Conservation (phyloP, 2,329 filamentous ascomycete genomes). For the Paecilomyces fulvus region DNA sequence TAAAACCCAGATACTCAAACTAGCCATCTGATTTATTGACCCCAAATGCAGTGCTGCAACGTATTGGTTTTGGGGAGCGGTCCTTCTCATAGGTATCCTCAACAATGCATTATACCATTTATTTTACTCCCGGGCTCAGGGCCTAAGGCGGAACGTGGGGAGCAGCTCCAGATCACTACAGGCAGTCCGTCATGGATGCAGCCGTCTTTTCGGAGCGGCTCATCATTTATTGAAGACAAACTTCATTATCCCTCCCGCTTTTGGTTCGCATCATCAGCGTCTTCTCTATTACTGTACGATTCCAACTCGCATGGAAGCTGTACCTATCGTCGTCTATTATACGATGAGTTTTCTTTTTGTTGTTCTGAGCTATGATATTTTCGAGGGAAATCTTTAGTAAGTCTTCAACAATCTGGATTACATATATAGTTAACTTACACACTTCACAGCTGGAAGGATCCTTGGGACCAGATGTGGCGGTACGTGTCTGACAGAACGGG, state of each 20-base stretch:
- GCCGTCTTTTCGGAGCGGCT: conserved; percentile 1
- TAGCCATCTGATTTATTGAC: not conserved
- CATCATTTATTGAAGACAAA: conserved; percentile 28
- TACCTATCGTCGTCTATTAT: conserved; percentile 39
- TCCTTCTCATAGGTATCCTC: conserved; percentile 27
- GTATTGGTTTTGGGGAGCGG: conserved; percentile 33
- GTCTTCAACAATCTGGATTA: conserved; percentile 7
- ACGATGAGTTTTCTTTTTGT: conserved; percentile 37
- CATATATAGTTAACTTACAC: not conserved
- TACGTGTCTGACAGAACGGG: conserved; percentile 58
- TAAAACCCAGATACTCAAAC: not conserved
- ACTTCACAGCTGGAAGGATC: conserved; percentile 7
- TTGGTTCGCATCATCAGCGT: conserved; percentile 34
- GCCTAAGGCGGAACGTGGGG: conserved; percentile 1
- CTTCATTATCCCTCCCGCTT: conserved; percentile 36
- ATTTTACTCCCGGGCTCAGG: conserved; percentile 6
- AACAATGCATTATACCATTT: conserved; percentile 19
- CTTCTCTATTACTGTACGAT: conserved; percentile 38
- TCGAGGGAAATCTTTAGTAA: conserved; percentile 41
- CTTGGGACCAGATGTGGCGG: conserved; percentile 36
- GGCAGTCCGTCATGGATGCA: not conserved
- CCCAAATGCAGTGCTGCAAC: conserved; percentile 16
- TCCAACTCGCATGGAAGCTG: conserved; percentile 40
- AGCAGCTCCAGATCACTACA: conserved; percentile 1
- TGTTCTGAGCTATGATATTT: conserved; percentile 37